Conservation (phyloP, 805 yeast species). For the Zygoascus biomembranicola region DNA sequence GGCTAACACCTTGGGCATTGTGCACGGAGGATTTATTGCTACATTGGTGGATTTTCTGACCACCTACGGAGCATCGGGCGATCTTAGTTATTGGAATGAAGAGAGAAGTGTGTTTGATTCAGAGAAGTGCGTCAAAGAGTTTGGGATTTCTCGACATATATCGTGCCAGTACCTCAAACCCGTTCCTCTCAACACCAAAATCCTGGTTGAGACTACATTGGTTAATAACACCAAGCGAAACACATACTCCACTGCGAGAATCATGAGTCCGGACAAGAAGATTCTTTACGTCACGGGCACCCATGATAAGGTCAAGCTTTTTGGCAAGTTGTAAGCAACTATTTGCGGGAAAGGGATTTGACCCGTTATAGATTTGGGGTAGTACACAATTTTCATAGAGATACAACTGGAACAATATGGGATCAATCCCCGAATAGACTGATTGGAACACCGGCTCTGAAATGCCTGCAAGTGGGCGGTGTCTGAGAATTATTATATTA, state of each 20-base stretch:
- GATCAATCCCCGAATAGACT: no score
- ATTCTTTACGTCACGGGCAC: slow-evolving; percentile 17
- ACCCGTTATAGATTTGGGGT: no score
- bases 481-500: no score
- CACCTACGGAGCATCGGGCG: slow-evolving; percentile 20
- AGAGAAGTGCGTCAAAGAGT: slow-evolving; percentile 5
- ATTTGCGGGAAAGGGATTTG: no score
- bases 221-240: slow-evolving; percentile 23
- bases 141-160: slow-evolving; percentile 24
- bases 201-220: slow-evolving; percentile 18
- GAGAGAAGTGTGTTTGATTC: slow-evolving; percentile 10
- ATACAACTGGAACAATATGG: no score
- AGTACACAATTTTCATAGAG: no score
- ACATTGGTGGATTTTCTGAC: slow-evolving; percentile 22
- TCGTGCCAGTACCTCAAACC: slow-evolving; percentile 24
- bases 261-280: slow-evolving; percentile 17
- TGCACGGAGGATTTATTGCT: slow-evolving; percentile 30
- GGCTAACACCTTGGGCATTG: slow-evolving; percentile 19
- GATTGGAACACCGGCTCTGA: no score
- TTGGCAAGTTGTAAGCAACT: not conserved
- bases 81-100: slow-evolving; percentile 19
- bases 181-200: slow-evolving; percentile 19
- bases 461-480: no score
- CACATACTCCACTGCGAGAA: slow-evolving; percentile 14
- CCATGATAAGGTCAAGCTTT: slow-evolving; percentile 26